Conservation (phyloP, 306 rosid genomes). For the Sesbania bispinosa region DNA sequence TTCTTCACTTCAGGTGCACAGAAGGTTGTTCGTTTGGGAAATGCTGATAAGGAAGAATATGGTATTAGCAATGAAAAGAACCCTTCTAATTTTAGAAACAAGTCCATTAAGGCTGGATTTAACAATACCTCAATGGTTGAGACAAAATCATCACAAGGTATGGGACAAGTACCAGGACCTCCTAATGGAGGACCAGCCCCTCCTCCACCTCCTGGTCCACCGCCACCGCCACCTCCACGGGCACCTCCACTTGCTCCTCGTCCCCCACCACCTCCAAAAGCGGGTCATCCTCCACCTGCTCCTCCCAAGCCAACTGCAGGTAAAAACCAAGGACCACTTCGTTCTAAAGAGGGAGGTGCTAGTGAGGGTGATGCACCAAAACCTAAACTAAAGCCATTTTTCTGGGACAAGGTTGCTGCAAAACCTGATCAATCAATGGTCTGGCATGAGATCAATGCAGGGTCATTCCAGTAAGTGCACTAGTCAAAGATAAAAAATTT, state of each 20-base stretch:
- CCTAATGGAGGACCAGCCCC: conserved; percentile 48
- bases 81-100: conserved; percentile 17
- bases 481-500: conserved; percentile 17
- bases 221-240: conserved; percentile 31
- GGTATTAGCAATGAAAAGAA: conserved; percentile 21
- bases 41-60: conserved; percentile 31
- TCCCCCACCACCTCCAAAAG: conserved; percentile 40
- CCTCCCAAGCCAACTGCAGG: conserved; percentile 59
- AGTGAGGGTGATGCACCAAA: conserved; percentile 45
- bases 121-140: conserved; percentile 25
- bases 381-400: conserved; percentile 90
- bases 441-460: conserved; percentile 85
- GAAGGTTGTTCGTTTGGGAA: conserved; percentile 44
- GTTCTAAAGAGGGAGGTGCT: conserved; percentile 16
- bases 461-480: conserved; percentile 86
- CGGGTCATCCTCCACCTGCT: conserved; percentile 47
- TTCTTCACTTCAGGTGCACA: conserved; percentile 43
- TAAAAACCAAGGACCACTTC: conserved; percentile 25
- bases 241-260: too few species aligned
- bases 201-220: conserved; percentile 42
- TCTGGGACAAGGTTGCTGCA: conserved; percentile 92
- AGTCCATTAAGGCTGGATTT: conserved; percentile 34
- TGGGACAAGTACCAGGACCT: conserved; percentile 29
- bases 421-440: conserved; percentile 89
- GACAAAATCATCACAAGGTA: conserved; percentile 33